Conservation (phyloP, 176 grass and related monocot species). For the Stipa capillata region DNA sequence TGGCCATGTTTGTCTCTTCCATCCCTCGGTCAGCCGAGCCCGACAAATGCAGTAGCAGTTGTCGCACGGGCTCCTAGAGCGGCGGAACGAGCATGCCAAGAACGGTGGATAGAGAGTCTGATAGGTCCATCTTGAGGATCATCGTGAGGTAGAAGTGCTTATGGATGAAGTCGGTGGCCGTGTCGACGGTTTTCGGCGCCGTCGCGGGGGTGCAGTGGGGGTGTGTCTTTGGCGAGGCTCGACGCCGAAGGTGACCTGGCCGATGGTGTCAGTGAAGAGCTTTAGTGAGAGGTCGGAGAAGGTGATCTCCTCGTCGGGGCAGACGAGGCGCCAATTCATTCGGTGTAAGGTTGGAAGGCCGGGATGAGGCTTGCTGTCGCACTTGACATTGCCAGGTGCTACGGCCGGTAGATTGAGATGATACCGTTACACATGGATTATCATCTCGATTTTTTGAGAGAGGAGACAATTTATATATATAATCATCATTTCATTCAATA, state of each 20-base stretch:
- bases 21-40: constrained; percentile 33
- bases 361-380: constrained; percentile 47
- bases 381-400: constrained; percentile 49
- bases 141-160: constrained; percentile 46
- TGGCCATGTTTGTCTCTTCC: constrained; percentile 30
- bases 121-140: constrained; percentile 34
- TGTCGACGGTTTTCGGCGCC: neutral
- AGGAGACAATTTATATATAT: neutral
- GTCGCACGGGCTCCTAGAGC: constrained; percentile 31
- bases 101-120: constrained; percentile 42
- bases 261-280: constrained; percentile 9
- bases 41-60: constrained; percentile 24
- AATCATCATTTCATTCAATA: too few relatives aligned
- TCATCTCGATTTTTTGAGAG: too few relatives aligned
- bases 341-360: constrained; percentile 29
- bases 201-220: neutral
- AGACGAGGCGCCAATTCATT: neutral
- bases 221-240: constrained; percentile 31
- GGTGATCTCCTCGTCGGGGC: constrained; percentile 3
- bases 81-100: constrained; percentile 35
- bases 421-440: constrained; percentile 40
- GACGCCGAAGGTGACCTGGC: constrained; percentile 11
- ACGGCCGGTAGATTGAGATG: constrained; percentile 56
- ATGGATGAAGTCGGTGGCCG: constrained; percentile 16
- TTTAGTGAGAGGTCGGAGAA: constrained; percentile 13